Conservation (phyloP, 169 alveolate species). For the Eimeria tenella region DNA sequence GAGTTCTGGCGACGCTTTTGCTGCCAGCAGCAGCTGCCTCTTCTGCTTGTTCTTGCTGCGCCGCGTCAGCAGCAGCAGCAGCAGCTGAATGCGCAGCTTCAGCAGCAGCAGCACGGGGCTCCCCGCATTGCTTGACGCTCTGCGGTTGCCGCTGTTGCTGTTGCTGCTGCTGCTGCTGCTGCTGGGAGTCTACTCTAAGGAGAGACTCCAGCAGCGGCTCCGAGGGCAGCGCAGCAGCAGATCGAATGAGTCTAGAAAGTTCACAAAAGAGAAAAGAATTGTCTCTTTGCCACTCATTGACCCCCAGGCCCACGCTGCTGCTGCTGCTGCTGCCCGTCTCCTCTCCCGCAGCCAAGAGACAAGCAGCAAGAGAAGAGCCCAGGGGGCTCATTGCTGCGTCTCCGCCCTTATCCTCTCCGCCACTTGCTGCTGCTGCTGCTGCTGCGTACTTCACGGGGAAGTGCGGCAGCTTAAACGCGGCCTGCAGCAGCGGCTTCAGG, state of each 20-base stretch:
- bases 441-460: slow-evolving; percentile 35
- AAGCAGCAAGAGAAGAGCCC: slow-evolving; percentile 16
- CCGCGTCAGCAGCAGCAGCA: background rate
- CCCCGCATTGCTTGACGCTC: background rate
- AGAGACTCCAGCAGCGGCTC: slow-evolving; percentile 29
- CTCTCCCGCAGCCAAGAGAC: background rate
- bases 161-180: slow-evolving; percentile 25
- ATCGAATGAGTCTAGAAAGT: background rate
- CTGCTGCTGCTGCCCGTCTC: background rate
- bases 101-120: background rate
- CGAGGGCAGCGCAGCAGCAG: background rate
- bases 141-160: slow-evolving; percentile 12
- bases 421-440: background rate
- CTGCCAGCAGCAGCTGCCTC: slow-evolving; percentile 4
- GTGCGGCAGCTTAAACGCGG: slow-evolving; percentile 21
- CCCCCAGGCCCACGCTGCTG: background rate
- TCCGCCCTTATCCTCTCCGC: background rate
- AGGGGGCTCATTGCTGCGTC: background rate
- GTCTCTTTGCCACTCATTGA: slow-evolving; percentile 12
- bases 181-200: slow-evolving; percentile 3
- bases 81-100: slow-evolving; percentile 15
- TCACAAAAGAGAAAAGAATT: slow-evolving; percentile 3
- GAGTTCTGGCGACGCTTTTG: background rate
- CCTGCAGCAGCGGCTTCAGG: slow-evolving; percentile 38
- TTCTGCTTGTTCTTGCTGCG: background rate